Base-by-base conservation (phyloP, 768 basidiomycete species). In the Artomyces pyxidatus region DNA sequence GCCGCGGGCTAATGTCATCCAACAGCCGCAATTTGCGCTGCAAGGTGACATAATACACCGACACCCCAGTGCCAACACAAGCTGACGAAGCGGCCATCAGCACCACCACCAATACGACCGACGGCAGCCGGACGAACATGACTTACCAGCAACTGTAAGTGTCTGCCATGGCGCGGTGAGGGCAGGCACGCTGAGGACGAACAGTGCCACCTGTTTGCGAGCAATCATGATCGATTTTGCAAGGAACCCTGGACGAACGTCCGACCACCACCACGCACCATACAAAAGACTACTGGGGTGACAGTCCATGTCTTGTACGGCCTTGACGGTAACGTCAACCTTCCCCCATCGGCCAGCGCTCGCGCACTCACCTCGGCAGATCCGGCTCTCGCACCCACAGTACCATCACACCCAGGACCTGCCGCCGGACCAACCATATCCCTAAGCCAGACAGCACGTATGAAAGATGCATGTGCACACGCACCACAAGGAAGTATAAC, bases 281-380 rank as follows among this genome's bases (percentile, higher is more conserved):
- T 83, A 58, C 92, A 95, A 66, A 98, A 98, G 5, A 73, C 80
- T 27, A 97, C 69, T 1, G 95, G 95, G 0, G 95, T 97, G 35
- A 79, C 75, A 28, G 96, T 85, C 83, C 84, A 96, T 6, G 91
- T 88, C 59, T 80, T 88, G 63, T 98, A 98, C 2, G 95, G 95
- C 49, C 93, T 88, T 53, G n/a, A 38, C 49, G n/a, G n/a, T n/a
- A n/a, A n/a, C n/a, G n/a, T 49, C 42, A 51, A 19, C 48, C 44
- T 40, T 30, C n/a, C 29, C 12, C 19, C 9, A 29, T 37, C 48
- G 42, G 16, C 25, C 41, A 42, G 37, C 41, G 26, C 8, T 23
- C 67, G 48, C n/a, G n/a, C n/a, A n/a, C n/a, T n/a, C 48, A 80
- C 88, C 89, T 76, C 60, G 91, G 83, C 10, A 99, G 72, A 56